A percentile compares a stretch with the other conserved stretches of the same genome.
phyloP scores from a whole-genome alignment of 1,284 basidiomycete species.

The Marasmius oreades region DNA sequence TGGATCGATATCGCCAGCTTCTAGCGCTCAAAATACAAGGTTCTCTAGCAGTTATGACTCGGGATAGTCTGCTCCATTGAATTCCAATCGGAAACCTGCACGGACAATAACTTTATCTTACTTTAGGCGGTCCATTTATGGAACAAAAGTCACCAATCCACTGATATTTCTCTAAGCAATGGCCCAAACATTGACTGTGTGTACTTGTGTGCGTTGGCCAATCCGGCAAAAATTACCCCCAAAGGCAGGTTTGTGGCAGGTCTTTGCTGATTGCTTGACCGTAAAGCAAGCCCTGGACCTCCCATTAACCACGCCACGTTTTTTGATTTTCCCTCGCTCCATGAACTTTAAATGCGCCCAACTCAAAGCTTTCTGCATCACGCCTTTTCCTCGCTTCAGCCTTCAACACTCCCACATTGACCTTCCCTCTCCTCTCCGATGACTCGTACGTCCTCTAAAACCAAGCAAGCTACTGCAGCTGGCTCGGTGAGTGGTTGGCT shows the following conservation, averaged over 20 bases:
- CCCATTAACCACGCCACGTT: neutral
- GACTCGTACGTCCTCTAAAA: neutral
- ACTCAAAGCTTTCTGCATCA: neutral
- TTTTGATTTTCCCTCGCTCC: neutral
- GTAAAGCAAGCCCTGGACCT: neutral
- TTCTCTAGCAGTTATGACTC: neutral
- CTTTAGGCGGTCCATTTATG: neutral
- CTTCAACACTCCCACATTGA: neutral
- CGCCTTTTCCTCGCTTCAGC: neutral
- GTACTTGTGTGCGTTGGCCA: neutral
- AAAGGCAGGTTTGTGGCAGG: neutral
- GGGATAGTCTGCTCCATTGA: neutral
- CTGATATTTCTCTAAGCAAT: neutral
- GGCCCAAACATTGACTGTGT: slow-evolving; percentile 1
- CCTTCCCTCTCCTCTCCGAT: neutral
- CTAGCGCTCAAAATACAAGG: neutral
- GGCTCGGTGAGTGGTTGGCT: neutral
- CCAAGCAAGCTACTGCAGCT: neutral
- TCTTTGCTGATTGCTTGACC: neutral
- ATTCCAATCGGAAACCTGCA: neutral
- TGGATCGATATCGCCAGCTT: neutral
- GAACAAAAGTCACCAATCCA: neutral
- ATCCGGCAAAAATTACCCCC: neutral
- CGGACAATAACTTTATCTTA: neutral
- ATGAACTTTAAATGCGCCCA: neutral